Percentiles rank a stretch among this genome's conserved stretches.
phyloP scores from a whole-genome alignment of 768 basidiomycete species.

The Amanita polypyramis region DNA sequence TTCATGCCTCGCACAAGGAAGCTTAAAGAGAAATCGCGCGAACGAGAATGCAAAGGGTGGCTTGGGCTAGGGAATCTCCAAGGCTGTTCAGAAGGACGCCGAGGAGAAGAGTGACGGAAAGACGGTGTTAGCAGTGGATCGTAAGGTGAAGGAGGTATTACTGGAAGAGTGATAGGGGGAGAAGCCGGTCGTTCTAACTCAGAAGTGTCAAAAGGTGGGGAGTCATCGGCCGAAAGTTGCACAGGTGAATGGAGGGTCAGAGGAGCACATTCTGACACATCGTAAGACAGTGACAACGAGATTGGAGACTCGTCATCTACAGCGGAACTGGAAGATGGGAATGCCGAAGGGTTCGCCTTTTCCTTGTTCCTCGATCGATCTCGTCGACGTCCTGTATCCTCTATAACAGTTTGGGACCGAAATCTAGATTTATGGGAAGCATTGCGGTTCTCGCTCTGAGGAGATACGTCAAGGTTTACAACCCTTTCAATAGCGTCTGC shows the following conservation, averaged over 20 bases:
- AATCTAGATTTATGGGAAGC: conserved; percentile 34
- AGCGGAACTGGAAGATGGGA: conserved; percentile 17
- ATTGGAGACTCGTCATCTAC: conserved; percentile 13
- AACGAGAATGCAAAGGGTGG: conserved; percentile 59
- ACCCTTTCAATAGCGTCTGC: conserved; percentile 32
- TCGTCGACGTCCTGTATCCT: conserved; percentile 13
- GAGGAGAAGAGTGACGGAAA: conserved; percentile 69
- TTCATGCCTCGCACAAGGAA: conserved; percentile 46
- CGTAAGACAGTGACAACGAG: conserved; percentile 8
- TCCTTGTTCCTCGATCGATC: conserved; percentile 13
- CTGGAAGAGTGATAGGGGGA: conserved; percentile 19
- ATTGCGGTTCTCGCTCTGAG: conserved; percentile 25
- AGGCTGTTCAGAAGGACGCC: conserved; percentile 67
- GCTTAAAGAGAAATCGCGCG: conserved; percentile 54
- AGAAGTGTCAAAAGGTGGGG: conserved; percentile 13
- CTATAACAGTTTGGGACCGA: conserved; percentile 23
- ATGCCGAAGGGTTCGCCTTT: conserved; percentile 13
- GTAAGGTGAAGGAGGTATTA: conserved; percentile 62
- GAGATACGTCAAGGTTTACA: conserved; percentile 28
- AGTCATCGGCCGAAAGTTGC: conserved; percentile 18
- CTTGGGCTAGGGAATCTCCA: conserved; percentile 78
- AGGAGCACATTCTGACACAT: conserved; percentile 23
- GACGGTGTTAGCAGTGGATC: conserved; percentile 66
- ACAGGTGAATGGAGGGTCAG: conserved; percentile 24
- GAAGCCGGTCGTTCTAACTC: conserved; percentile 15